Evolutionary conservation across 768 basidiomycete genomes (phyloP).

Genomic region (Termitomyces titanicus): DNA sequence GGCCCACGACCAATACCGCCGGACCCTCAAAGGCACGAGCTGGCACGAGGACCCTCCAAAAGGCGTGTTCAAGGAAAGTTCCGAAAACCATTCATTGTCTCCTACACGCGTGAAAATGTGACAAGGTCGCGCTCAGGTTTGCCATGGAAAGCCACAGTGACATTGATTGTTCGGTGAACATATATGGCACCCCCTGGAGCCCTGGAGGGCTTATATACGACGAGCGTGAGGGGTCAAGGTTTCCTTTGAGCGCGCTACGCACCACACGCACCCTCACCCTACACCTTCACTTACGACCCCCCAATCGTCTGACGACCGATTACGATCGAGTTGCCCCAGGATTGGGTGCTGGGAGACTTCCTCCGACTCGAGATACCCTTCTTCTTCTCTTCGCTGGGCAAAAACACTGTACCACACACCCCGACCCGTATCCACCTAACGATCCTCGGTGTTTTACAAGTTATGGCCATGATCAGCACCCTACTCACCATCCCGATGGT

Average conservation of each 20-base stretch:
- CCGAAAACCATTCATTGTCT: slow-evolving; percentile 3
- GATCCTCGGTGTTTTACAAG: background rate
- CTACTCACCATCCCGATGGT: background rate
- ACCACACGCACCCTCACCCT: background rate
- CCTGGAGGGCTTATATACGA: background rate
- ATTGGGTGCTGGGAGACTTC: background rate
- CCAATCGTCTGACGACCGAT: background rate
- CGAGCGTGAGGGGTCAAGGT: background rate
- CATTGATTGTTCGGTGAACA: background rate
- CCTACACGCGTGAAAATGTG: background rate
- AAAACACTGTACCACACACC: background rate
- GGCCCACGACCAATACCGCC: no score
- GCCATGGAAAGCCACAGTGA: background rate
- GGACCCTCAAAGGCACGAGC: no score
- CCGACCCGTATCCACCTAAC: background rate
- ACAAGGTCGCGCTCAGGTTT: slow-evolving; percentile 1
- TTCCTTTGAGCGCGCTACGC: background rate
- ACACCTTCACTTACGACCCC: background rate
- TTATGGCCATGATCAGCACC: slow-evolving; percentile 3
- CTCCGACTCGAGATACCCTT: background rate
- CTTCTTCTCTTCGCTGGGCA: background rate
- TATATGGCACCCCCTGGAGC: background rate
- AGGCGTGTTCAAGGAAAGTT: slow-evolving; percentile 11
- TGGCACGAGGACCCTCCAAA: no score
- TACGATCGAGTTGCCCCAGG: background rate